Conservation (phyloP, 2,329 filamentous ascomycete genomes). For the Microsporum canis region DNA sequence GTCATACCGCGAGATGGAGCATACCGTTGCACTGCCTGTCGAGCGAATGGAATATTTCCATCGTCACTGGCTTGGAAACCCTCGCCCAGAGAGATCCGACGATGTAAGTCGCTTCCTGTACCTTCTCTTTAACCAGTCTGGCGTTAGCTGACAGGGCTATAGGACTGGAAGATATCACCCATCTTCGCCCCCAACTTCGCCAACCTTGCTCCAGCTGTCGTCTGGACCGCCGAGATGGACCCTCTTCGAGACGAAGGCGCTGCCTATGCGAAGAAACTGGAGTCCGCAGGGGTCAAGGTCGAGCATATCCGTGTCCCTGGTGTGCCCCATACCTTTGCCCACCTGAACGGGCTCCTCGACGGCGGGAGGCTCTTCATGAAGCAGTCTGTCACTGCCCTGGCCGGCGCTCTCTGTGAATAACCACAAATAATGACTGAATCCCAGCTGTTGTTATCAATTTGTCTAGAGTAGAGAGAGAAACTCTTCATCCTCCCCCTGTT, state of each 20-base stretch:
- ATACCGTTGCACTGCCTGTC: conserved; percentile 25
- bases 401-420: conserved; percentile 15
- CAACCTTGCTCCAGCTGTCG: conserved; percentile 29
- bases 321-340: conserved; percentile 26
- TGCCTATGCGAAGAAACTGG: conserved; percentile 29
- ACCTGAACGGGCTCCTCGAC: conserved; percentile 24
- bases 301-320: conserved; percentile 23
- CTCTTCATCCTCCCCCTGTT: background rate
- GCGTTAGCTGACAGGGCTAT: background rate
- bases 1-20: conserved; percentile 32
- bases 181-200: conserved; percentile 28
- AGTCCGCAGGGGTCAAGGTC: conserved; percentile 25
- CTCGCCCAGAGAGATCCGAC: conserved; percentile 25
- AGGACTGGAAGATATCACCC: conserved; percentile 35
- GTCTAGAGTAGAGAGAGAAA: background rate
- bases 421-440: background rate
- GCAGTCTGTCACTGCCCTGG: conserved; percentile 22
- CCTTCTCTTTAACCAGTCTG: background rate
- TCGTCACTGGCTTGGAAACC: conserved; percentile 28
- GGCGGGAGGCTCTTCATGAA: conserved; percentile 21
- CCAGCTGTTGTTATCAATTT: no score
- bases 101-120: conserved; percentile 21
- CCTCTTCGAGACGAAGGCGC: conserved; percentile 34
- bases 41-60: conserved; percentile 33
- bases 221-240: conserved; percentile 33